These are phyloP conservation scores for Pseudopyrenochaeta lycopersici DNA, from an alignment of 2,329 filamentous ascomycete genomes.

Conservation along the genomic window DNA sequence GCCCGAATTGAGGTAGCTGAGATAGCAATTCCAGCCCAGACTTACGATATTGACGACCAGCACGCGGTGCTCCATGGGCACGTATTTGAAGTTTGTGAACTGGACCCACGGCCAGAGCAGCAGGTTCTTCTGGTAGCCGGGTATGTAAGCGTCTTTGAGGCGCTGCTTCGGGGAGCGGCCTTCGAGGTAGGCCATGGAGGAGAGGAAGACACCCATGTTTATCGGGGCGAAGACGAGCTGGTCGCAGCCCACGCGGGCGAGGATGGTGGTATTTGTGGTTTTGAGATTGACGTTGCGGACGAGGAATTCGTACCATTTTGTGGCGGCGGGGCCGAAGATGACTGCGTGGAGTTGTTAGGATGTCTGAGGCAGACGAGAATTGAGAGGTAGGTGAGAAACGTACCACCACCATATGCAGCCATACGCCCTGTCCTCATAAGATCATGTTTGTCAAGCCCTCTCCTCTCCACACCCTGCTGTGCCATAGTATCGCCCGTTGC, in stretches of 20 bases:
- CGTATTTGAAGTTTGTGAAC: conserved; percentile 84
- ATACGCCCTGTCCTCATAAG: conserved; percentile 76
- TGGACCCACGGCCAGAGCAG: conserved; percentile 89
- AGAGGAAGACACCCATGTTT: conserved; percentile 81
- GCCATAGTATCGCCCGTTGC: conserved; percentile 90
- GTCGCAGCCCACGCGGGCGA: conserved; percentile 79
- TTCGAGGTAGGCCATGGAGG: conserved; percentile 84
- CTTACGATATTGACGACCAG: conserved; percentile 86
- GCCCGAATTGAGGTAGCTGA: conserved; percentile 49
- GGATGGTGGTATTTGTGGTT: conserved; percentile 72
- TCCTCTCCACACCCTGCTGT: conserved; percentile 88
- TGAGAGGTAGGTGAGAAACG: conserved; percentile 41
- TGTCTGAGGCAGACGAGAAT: conserved; percentile 17
- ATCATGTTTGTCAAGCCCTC: conserved; percentile 78
- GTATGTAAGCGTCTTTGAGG: conserved; percentile 73
- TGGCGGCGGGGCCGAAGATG: conserved; percentile 87
- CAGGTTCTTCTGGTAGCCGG: conserved; percentile 83
- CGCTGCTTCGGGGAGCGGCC: conserved; percentile 72
- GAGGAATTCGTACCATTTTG: conserved; percentile 86
- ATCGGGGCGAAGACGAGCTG: conserved; percentile 85
- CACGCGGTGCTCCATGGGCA: conserved; percentile 84
- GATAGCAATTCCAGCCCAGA: conserved; percentile 61
- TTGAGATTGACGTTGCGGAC: conserved; percentile 72
- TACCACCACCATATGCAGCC: conserved; percentile 80
- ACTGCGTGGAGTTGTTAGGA: conserved; percentile 52